A percentile compares a stretch with the other conserved stretches of the same genome.
Conservation (phyloP, 257 asterid species). For the Verbascum thapsus region DNA sequence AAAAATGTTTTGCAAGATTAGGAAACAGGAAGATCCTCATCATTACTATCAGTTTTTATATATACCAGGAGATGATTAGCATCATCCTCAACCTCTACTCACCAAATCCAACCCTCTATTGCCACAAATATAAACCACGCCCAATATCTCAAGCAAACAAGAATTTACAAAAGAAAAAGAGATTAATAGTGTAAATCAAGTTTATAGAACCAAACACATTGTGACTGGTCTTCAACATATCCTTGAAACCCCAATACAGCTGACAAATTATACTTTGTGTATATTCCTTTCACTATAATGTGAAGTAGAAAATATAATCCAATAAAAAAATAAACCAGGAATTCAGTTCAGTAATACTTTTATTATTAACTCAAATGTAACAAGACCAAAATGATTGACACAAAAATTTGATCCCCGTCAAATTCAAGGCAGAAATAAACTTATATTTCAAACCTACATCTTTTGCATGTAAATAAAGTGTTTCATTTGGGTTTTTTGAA, state of each 20-base stretch:
- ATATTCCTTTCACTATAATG: background rate
- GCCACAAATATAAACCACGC: background rate
- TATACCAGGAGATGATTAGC: conserved; percentile 1
- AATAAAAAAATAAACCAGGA: background rate
- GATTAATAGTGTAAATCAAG: no score
- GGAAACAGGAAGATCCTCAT: conserved; percentile 1
- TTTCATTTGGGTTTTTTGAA: conserved; percentile 1
- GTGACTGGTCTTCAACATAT: background rate
- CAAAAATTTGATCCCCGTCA: background rate
- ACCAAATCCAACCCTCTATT: conserved; percentile 5
- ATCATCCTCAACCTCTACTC: conserved; percentile 17
- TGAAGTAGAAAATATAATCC: background rate
- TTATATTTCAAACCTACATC: background rate
- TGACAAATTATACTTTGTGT: background rate
- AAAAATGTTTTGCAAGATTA: background rate
- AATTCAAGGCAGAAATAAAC: background rate
- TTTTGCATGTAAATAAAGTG: background rate
- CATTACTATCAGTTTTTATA: background rate
- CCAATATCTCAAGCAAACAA: no score
- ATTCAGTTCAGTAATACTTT: background rate
- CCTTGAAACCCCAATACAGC: background rate
- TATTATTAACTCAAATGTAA: background rate
- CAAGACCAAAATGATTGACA: background rate
- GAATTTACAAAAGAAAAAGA: no score
- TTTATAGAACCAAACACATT: background rate